Evolutionary conservation across 179 eudicot species (phyloP).

Genomic region (Silene noctiflora): DNA sequence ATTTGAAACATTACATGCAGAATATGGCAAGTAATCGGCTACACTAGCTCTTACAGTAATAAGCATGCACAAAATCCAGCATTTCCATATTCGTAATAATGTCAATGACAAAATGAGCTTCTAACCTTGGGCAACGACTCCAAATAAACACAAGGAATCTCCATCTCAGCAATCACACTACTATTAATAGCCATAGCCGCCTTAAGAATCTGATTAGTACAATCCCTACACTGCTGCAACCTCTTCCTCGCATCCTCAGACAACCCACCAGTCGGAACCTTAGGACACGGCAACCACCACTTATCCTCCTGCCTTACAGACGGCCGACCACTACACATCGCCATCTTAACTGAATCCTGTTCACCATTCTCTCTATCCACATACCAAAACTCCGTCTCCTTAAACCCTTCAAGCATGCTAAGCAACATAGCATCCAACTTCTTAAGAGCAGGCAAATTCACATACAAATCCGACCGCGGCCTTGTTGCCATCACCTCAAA

Average conservation of each 20-base stretch:
- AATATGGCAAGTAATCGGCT: not conserved
- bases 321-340: slow-evolving; percentile 52
- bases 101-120: not conserved
- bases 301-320: slow-evolving; percentile 91
- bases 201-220: slow-evolving; percentile 84
- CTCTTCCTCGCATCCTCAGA: slow-evolving; percentile 79
- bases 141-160: slow-evolving; percentile 74
- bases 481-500: slow-evolving; percentile 83
- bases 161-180: slow-evolving; percentile 90
- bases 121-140: slow-evolving; percentile 85
- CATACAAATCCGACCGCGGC: slow-evolving; percentile 74
- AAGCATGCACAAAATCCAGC: not conserved
- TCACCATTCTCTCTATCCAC: slow-evolving; percentile 51
- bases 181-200: slow-evolving; percentile 94
- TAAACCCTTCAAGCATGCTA: slow-evolving; percentile 80
- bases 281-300: slow-evolving; percentile 97
- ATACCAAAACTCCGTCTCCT: slow-evolving; percentile 79
- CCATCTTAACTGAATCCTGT: slow-evolving; percentile 28
- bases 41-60: not conserved
- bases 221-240: slow-evolving; percentile 85
- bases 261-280: slow-evolving; percentile 69
- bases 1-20: not conserved
- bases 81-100: not conserved
- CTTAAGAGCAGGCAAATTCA: slow-evolving; percentile 89
- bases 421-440: slow-evolving; percentile 82